Evolutionary conservation across 768 basidiomycete species (phyloP), one percentile per base, ranked within the genome.

Genomic region (Tricholoma furcatifolium): DNA sequence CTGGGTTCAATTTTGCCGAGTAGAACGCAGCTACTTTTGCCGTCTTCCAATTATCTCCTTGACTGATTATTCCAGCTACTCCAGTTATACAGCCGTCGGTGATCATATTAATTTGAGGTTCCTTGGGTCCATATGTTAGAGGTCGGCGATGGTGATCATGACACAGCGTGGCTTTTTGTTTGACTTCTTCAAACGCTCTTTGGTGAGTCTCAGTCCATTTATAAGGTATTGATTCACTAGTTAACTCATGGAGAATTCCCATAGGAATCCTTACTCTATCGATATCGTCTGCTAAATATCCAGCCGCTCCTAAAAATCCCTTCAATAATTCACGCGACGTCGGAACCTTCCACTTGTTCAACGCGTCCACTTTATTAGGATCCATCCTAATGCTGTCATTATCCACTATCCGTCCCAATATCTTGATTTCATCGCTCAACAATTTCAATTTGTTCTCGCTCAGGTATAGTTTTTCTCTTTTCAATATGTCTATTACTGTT

Each of bases 221-320:
- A 34, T 57, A 60, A 20, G 48, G 48, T 4, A 54, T 48, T 24
- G 34, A 44, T 27, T 60, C 56, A 17, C 59, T 50, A 4, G 52
- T 57, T 34, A 60, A 43, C 8, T 24, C 38, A 32, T 14, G 60
- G 18, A 74, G 50, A 2, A 62, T 47, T 1, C 59, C 66, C 62
- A 70, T 65, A 7, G 65, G 69, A n/a, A n/a, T n/a, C n/a, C n/a
- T n/a, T n/a, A n/a, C n/a, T n/a, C n/a, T n/a, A n/a, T n/a, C n/a
- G n/a, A 62, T 56, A 44, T 63, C 60, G 48, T 58, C 55, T 4
- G 67, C 65, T 2, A 68, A 53, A 50, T 66, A 74, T 0, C 69
- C 65, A 6, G 70, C 70, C 5, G 65, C 56, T 18, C 72, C 70
- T 0, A 71, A 51, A 50, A 73, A 71, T 2, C 65, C 62, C 2